Base-by-base conservation (phyloP, 2,329 filamentous ascomycete species). In the Balansia obtecta region DNA sequence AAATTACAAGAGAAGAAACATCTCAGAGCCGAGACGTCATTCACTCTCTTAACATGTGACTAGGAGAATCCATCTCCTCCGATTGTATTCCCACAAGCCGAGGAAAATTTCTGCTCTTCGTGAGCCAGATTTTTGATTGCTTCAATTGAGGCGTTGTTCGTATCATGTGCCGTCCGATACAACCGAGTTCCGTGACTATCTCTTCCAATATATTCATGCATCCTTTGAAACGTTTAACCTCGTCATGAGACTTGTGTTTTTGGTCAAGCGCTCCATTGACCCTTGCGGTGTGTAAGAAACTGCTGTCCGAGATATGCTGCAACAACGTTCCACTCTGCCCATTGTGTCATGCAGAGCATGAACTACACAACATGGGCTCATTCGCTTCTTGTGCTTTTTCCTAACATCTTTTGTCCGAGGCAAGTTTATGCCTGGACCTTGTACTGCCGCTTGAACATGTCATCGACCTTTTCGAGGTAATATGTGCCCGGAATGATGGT, bases 371-470 rank as follows among this genome's bases (percentile, higher is more conserved):
- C 15, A 45, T 46, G 50, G 50, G 48, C 47, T 27, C 32, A 34
- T 50, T 39, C 16, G 33, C 48, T 45, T 30, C 18, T 46, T 43
- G 27, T 40, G 11, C 16, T 47, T 42, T 42, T 49, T 30, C 34
- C 32, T 37, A 20, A 27, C 12, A 9, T 41, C 27, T 34, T 46
- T 15, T 46, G 37, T 38, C 13, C 11, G 13, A 11, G 30, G 20
- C 43, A 27, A 46, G 6, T 58, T 64, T 79, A 90, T 67, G 77
- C 82, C 77, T 90, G 86, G 71, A 90, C 65, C 51, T 75, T 71
- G 70, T 93, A 93, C 65, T 79, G 78, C 61, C 87, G 80, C 73
- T 85, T 83, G 82, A 87, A 93, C 85, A 88, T 88, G 60, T 88
- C 85, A 63, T 93, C 86, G 45, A 93, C 78, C 66, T 83, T 82